These are phyloP conservation scores for Hortiboletus rubellus DNA, from an alignment of 1,284 basidiomycete species.

Conservation along the genomic window DNA sequence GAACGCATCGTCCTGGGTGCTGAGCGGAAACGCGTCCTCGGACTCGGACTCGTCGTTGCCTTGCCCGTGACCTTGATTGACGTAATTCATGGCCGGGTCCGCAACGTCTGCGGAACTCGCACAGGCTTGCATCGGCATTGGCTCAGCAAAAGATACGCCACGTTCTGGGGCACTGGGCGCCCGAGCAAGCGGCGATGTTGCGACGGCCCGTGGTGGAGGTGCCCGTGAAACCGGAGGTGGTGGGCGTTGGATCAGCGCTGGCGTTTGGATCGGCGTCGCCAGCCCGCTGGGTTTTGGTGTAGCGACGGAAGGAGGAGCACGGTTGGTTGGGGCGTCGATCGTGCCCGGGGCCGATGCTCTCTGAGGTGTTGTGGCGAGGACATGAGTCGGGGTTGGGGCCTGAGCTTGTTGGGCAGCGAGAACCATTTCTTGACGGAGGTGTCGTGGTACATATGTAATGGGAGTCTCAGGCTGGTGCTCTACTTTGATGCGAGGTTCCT, in stretches of 20 bases:
- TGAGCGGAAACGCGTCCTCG: conserved; percentile 49
- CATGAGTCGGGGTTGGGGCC: background rate
- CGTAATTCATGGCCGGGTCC: conserved; percentile 23
- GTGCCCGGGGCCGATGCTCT: background rate
- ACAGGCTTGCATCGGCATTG: background rate
- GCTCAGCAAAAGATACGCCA: conserved; percentile 12
- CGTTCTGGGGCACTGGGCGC: conserved; percentile 5
- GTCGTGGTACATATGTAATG: conserved; percentile 27
- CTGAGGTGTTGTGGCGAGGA: background rate
- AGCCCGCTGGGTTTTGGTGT: conserved; percentile 13
- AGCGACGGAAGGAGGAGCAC: background rate
- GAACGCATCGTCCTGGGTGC: conserved; percentile 64
- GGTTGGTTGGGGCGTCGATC: background rate
- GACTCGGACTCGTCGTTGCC: conserved; percentile 25
- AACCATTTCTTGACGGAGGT: conserved; percentile 25
- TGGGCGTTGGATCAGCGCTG: conserved; percentile 8
- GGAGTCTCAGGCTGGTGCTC: conserved; percentile 21
- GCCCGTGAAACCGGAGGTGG: conserved; percentile 1
- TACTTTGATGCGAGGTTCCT: conserved; percentile 18
- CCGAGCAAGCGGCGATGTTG: conserved; percentile 19
- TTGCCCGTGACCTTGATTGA: background rate
- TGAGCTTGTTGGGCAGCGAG: conserved; percentile 12
- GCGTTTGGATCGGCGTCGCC: conserved; percentile 25
- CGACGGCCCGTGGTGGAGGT: background rate
- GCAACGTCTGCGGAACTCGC: background rate